phyloP scores from a whole-genome alignment of 306 rosid species.

The Vachellia collinsii region DNA sequence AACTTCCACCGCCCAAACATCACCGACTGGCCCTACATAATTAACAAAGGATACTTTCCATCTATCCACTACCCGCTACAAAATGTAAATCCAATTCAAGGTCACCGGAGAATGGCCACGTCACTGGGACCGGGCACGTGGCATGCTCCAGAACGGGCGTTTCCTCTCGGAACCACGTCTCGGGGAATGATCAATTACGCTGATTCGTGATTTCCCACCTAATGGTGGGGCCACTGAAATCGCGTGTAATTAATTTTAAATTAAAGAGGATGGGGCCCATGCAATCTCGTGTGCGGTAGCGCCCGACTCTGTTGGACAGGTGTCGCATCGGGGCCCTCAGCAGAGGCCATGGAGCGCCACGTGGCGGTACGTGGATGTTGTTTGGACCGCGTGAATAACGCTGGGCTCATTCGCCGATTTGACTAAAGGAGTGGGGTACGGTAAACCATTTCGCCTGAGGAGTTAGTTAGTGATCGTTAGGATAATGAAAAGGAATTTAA shows the following conservation, averaged over 20 bases:
- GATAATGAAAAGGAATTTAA: constrained; percentile 28
- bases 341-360: constrained; percentile 2
- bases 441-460: background rate
- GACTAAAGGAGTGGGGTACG: background rate
- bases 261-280: constrained; percentile 36
- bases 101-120: background rate
- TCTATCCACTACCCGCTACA: background rate
- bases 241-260: background rate
- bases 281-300: background rate
- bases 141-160: background rate
- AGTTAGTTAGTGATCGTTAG: background rate
- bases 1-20: constrained; percentile 4
- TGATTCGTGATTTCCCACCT: background rate
- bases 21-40: background rate
- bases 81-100: background rate
- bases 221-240: background rate
- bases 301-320: background rate
- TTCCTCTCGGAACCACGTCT: background rate
- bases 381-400: constrained; percentile 16
- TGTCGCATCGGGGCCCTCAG: constrained; percentile 15
- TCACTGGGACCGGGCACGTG: background rate
- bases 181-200: background rate
- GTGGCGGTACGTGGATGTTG: constrained; percentile 24
- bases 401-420: constrained; percentile 9
- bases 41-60: background rate